Evolutionary conservation across 2,329 filamentous ascomycete genomes (phyloP), one percentile per base, ranked within the genome.

Genomic region (Aspergillus sp.): DNA sequence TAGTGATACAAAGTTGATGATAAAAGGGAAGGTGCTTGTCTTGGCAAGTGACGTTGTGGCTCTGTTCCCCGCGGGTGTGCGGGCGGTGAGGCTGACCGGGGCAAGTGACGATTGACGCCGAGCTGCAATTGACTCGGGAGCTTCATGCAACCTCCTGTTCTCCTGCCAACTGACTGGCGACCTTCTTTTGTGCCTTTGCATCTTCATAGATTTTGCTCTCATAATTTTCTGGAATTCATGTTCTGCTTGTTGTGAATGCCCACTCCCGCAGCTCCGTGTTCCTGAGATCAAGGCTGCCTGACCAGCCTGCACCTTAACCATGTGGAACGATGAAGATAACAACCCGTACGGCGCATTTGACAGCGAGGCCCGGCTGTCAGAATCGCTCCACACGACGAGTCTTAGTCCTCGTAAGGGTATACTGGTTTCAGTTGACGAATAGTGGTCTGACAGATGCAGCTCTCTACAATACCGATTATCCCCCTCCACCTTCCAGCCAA

Each of bases 311-410:
- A 25, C 45, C 60, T 22, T 57, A 76, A 85, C 71, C 69, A 98
- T 98, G 94, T 98, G 94, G 94, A 96, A 97, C 85, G 93, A 98
- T 83, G 94, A 98, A 81, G 92, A 98, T 75, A 98, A 98, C 81
- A 98, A 98, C 77, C 94, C 94, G 5, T 97, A 98, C 74, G 93
- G 93, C 72, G 94, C 92, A 78, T 97, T 96, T 81, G 91, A 95
- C 77, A 90, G 91, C 71, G 91, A 96, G 77, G 91, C 91, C 64
- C 87, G 90, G 76, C 84, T 87, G 50, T 92, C 83, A 22, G 87
- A 90, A 73, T 87, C 89, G 23, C 81, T 87, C 58, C 91, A 89
- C 45, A 88, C 89, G 51, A 70, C 71, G 34, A 72, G 72, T n/a
- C 65, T 78, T 60, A 76, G 80, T 65, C 70, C 76, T 49, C 70